Evolutionary conservation across 2,329 filamentous ascomycete species (phyloP).

Genomic region (Ceratocystis variospora): DNA sequence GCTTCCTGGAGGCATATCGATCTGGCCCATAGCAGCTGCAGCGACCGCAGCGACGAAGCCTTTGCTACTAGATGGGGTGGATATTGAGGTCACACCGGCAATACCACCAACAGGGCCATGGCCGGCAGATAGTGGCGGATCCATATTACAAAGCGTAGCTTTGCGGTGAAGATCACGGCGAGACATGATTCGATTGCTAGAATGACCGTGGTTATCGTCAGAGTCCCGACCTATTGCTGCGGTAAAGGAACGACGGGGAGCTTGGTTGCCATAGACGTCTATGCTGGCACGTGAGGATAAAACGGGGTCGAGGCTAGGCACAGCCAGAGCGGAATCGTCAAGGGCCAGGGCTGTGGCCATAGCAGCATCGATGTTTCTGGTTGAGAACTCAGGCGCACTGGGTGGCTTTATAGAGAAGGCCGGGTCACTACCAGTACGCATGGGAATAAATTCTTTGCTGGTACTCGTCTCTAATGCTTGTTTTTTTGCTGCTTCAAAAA

Average conservation of each 20-base stretch:
- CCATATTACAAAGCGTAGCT: slow-evolving; percentile 41
- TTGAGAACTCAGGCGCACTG: slow-evolving; percentile 78
- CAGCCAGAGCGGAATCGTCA: slow-evolving; percentile 28
- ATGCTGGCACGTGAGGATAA: slow-evolving; percentile 52
- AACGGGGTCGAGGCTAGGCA: slow-evolving; percentile 29
- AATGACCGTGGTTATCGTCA: slow-evolving; percentile 9
- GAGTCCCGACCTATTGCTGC: slow-evolving; percentile 28
- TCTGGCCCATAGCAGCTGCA: slow-evolving; percentile 23
- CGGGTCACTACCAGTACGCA: slow-evolving; percentile 45
- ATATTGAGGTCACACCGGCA: slow-evolving; percentile 59
- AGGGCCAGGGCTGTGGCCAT: slow-evolving; percentile 29
- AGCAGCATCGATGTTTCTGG: slow-evolving; percentile 58
- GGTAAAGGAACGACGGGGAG: slow-evolving; percentile 43
- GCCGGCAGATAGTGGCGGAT: slow-evolving; percentile 28
- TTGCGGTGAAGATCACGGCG: slow-evolving; percentile 84
- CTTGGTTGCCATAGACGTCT: slow-evolving; percentile 42
- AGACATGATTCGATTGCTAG: slow-evolving; percentile 58
- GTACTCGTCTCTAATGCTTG: slow-evolving; percentile 69
- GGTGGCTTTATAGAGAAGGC: slow-evolving; percentile 90
- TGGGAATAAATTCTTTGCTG: slow-evolving; percentile 34
- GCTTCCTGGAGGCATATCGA: slow-evolving; percentile 41
- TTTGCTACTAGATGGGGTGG: slow-evolving; percentile 3
- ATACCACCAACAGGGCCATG: slow-evolving; percentile 48
- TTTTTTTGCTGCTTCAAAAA: slow-evolving; percentile 88
- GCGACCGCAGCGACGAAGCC: neutral